Evolutionary conservation across 202 grass and related monocot genomes (phyloP).

Genomic region (Dendrocalamus latiflorus): DNA sequence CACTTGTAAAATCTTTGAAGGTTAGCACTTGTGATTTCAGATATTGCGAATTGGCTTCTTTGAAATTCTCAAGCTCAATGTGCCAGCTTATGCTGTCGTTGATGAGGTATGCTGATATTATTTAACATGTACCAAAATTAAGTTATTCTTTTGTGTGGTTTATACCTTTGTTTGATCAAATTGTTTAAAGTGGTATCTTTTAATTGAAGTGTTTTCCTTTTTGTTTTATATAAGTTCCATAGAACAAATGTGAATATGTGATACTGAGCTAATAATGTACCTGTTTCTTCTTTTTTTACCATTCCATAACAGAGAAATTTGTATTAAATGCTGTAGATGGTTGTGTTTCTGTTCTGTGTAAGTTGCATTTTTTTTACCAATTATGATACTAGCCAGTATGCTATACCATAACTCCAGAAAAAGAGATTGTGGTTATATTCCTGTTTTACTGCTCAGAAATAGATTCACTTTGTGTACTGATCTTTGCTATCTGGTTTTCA

Average conservation of each 20-base stretch:
- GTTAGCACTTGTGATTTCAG: conserved; percentile 46
- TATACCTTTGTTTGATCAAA: background rate
- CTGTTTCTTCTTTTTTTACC: background rate
- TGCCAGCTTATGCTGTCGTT: conserved; percentile 86
- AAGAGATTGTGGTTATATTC: too few relatives aligned
- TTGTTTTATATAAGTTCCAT: conserved; percentile 4
- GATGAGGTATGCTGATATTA: conserved; percentile 62
- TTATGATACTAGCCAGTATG: background rate
- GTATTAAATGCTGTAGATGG: background rate
- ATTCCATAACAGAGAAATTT: background rate
- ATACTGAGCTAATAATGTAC: background rate
- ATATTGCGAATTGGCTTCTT: conserved; percentile 85
- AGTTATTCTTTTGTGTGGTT: background rate
- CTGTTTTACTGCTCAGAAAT: too few relatives aligned
- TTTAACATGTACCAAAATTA: background rate
- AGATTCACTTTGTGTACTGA: too few relatives aligned
- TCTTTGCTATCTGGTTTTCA: too few relatives aligned
- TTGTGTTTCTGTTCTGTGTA: background rate
- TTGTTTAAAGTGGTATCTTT: background rate
- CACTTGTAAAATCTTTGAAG: conserved; percentile 12
- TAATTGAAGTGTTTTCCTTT: background rate
- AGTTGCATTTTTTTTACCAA: background rate
- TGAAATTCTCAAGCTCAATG: conserved; percentile 82
- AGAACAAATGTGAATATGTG: background rate
- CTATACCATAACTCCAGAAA: too few relatives aligned